phyloP scores from a whole-genome alignment of 345 rosid species.

The Kandelia obovata region DNA sequence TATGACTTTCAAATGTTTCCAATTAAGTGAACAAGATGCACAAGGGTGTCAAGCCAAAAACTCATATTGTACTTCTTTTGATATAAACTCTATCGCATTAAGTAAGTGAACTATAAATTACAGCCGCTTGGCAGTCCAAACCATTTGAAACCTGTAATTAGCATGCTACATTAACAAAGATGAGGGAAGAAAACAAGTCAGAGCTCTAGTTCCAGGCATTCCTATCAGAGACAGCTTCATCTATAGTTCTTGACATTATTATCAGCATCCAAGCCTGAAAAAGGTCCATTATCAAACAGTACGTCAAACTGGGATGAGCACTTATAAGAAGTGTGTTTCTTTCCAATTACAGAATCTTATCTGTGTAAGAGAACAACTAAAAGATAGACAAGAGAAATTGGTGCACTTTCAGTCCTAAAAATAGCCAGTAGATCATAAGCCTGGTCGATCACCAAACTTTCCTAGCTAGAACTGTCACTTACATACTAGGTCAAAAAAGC shows the following conservation, averaged over 20 bases:
- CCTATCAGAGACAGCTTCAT: background rate
- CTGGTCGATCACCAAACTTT: background rate
- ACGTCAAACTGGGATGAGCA: too few species aligned
- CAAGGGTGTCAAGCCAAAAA: conserved; percentile 8
- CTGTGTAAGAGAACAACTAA: background rate
- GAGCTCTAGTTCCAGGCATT: too few species aligned
- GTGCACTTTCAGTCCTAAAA: too few species aligned
- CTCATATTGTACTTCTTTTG: conserved; percentile 4
- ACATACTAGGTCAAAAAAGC: background rate
- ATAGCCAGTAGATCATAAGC: background rate
- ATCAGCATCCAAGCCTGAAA: too few species aligned
- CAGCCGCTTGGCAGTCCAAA: too few species aligned
- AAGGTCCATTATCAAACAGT: too few species aligned
- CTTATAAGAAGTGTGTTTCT: background rate
- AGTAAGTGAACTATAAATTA: conserved; percentile 3
- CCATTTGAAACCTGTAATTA: background rate
- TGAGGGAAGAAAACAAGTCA: background rate
- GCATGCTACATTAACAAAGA: background rate
- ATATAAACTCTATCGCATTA: background rate
- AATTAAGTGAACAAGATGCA: conserved; percentile 23
- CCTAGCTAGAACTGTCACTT: background rate
- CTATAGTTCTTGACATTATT: background rate
- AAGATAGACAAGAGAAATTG: background rate
- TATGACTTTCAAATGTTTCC: conserved; percentile 11
- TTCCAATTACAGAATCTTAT: background rate